Evolutionary conservation across 331 rosid species (phyloP).

Genomic region (Quercus phellos): DNA sequence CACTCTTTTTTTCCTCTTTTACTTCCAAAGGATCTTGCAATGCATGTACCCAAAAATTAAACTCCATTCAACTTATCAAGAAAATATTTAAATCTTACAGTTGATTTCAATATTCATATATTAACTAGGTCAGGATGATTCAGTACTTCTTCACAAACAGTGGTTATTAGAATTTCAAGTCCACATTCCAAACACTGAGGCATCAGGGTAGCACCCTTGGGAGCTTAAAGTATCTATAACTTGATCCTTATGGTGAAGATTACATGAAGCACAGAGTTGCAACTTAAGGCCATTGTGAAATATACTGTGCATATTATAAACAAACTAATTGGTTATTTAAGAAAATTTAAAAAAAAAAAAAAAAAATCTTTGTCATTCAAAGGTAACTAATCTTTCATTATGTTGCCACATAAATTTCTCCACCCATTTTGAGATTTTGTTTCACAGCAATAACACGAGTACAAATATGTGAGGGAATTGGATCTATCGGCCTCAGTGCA

Average conservation of each 20-base stretch:
- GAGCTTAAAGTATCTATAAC: background rate
- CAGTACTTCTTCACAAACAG: background rate
- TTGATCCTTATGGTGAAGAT: background rate
- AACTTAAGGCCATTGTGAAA: background rate
- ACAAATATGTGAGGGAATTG: background rate
- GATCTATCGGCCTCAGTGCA: background rate
- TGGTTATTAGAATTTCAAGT: background rate
- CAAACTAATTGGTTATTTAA: background rate
- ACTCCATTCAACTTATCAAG: background rate
- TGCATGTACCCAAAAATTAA: background rate
- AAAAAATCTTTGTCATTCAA: background rate
- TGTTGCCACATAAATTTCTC: background rate
- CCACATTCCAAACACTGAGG: background rate
- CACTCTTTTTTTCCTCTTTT: background rate
- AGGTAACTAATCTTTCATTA: background rate
- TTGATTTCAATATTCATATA: background rate
- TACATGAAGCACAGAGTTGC: background rate
- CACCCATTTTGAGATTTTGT: background rate
- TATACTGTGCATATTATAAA: background rate
- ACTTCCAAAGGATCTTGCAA: background rate
- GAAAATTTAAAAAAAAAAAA: background rate
- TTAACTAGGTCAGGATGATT: background rate
- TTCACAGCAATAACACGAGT: background rate
- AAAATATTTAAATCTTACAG: background rate
- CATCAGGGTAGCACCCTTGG: background rate